A percentile compares a stretch with the other conserved stretches of the same genome.
phyloP scores from a whole-genome alignment of 2,329 filamentous ascomycete species.

The Monilinia laxa region DNA sequence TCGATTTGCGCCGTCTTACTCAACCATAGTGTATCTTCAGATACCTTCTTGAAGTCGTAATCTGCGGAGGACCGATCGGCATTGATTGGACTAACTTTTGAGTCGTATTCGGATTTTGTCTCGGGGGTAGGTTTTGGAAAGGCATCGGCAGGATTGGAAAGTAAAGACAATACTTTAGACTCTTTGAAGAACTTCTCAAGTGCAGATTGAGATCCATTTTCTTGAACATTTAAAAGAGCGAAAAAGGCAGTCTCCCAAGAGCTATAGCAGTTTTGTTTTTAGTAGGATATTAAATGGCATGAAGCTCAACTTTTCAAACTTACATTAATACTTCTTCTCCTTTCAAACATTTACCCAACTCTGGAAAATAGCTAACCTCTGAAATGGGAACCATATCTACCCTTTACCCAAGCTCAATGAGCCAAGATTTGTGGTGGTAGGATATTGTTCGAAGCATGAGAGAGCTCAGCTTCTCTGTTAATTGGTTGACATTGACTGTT shows the following conservation, averaged over 20 bases:
- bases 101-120: slow-evolving; percentile 73
- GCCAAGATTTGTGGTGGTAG: slow-evolving; percentile 32
- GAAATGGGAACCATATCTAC: slow-evolving; percentile 69
- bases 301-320: slow-evolving; percentile 38
- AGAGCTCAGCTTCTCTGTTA: slow-evolving; percentile 19
- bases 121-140: slow-evolving; percentile 63
- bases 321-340: slow-evolving; percentile 80
- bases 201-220: slow-evolving; percentile 55
- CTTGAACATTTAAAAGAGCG: slow-evolving; percentile 57
- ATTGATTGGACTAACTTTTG: slow-evolving; percentile 83
- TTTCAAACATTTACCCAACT: slow-evolving; percentile 80
- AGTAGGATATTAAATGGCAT: not conserved
- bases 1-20: slow-evolving; percentile 76
- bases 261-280: slow-evolving; percentile 42
- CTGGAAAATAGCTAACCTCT: slow-evolving; percentile 75
- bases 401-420: slow-evolving; percentile 48
- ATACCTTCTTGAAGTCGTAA: slow-evolving; percentile 76
- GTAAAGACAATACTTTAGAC: slow-evolving; percentile 63
- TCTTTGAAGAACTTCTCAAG: slow-evolving; percentile 68
- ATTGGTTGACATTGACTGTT: not conserved
- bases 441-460: slow-evolving; percentile 37
- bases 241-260: slow-evolving; percentile 62
- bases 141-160: slow-evolving; percentile 66
- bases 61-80: slow-evolving; percentile 67
- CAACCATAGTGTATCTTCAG: slow-evolving; percentile 83